Base-by-base conservation (phyloP, 2,329 filamentous ascomycete genomes). In the Onygenales sp. region DNA sequence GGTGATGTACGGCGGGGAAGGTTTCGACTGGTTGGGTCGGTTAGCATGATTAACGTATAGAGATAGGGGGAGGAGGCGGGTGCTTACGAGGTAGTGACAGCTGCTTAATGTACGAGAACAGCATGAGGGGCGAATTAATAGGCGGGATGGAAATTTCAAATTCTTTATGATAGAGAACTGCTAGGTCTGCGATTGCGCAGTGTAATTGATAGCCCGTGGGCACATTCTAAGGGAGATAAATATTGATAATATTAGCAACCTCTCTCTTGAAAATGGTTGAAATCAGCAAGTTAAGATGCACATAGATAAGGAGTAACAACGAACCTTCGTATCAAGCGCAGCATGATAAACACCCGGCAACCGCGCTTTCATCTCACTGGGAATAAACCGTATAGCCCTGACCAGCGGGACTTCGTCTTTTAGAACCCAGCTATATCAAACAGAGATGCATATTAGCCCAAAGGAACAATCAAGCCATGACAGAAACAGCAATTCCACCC, bases 121-220 rank as follows among this genome's bases (percentile, higher is more conserved):
- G 69, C 8, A 92, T 69, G 2, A 87, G 72, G 1, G 83, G 78
- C 33, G 79, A 72, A 60, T 94, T 95, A 11, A 96, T 67, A 1
- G 83, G 73, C 1, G 92, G 90, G 56, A 93, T 83, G 0, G 70
- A 61, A 66, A 96, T 78, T 11, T 79, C 81, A 63, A 89, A 89
- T 53, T 88, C 84, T 50, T 75, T 66, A 57, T 80, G 72, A 63
- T 87, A 90, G 27, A 83, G 81, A 11, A 81, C 69, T 2, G 82
- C 75, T 47, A 90, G 65, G 48, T 84, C 78, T 51, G 82, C 73
- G 0, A 89, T 77, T 0, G 79, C 75, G 39, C 73, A 70, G 59
- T 94, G 87, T 9, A 97, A 73, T 39, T 80, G 75, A 7, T 82
- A 78, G 0, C 73, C 63, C 32, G 66, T 72, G 2, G 79, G 69